phyloP scores from a whole-genome alignment of 768 basidiomycete genomes.

The Mycena metata region DNA sequence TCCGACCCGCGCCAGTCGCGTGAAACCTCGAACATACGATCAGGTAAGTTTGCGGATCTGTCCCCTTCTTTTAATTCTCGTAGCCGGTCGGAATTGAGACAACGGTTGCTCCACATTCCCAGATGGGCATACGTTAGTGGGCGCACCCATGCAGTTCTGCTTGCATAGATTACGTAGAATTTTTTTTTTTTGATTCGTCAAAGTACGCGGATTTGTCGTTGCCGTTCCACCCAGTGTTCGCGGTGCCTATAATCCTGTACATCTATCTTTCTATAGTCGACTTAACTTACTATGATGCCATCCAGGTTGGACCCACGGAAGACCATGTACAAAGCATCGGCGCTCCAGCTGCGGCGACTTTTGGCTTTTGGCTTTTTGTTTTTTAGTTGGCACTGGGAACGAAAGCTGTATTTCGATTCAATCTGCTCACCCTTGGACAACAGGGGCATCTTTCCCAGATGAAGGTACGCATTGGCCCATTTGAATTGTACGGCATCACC shows the following conservation, averaged over 20 bases:
- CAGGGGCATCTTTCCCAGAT: too few species aligned
- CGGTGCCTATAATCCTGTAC: neutral
- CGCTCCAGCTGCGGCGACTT: neutral
- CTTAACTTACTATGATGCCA: slow-evolving; percentile 16
- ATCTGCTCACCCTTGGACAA: neutral
- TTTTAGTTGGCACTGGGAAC: neutral
- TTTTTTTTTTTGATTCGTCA: neutral
- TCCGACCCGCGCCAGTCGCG: too few species aligned
- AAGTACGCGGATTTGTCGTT: too few species aligned
- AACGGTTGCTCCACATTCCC: too few species aligned
- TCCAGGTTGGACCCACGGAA: slow-evolving; percentile 28
- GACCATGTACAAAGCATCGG: neutral
- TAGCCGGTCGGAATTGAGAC: too few species aligned
- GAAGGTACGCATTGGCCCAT: neutral
- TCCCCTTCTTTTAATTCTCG: too few species aligned
- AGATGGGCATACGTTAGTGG: too few species aligned
- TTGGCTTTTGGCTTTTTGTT: too few species aligned
- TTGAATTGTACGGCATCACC: slow-evolving; percentile 21
- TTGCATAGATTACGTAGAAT: neutral
- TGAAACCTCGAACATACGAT: too few species aligned
- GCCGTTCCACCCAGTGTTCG: neutral
- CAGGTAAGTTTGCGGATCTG: too few species aligned
- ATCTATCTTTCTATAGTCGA: neutral
- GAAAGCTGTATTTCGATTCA: too few species aligned
- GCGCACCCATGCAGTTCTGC: too few species aligned